These are phyloP conservation scores for Podospora pseudoanserina DNA, from an alignment of 495 filamentous ascomycete genomes.

Conservation along the genomic window DNA sequence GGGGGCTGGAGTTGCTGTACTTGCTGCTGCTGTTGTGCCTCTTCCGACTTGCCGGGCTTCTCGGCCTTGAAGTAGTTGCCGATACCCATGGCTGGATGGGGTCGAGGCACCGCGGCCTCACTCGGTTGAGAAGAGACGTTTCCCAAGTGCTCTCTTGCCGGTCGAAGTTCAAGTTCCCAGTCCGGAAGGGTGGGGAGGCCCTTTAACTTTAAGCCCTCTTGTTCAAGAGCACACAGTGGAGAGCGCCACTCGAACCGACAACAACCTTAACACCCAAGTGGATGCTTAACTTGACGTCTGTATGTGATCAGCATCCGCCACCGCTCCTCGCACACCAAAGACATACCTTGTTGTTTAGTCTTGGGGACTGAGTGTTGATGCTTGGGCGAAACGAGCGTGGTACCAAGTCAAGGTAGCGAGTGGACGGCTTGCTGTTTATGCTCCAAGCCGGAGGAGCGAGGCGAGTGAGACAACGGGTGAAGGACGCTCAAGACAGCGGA, in stretches of 20 bases:
- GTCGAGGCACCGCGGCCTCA: slow-evolving; percentile 10
- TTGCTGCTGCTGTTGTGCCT: slow-evolving; percentile 5
- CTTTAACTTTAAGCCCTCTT: background rate
- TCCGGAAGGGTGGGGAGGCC: background rate
- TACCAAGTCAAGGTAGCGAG: slow-evolving; percentile 5
- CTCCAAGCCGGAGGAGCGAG: slow-evolving; percentile 9
- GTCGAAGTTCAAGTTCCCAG: background rate
- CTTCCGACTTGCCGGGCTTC: slow-evolving; percentile 34
- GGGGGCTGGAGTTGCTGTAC: background rate
- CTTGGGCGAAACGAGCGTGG: slow-evolving; percentile 4
- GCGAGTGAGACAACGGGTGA: background rate
- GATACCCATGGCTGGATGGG: slow-evolving; percentile 52
- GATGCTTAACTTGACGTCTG: background rate
- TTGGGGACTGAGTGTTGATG: slow-evolving; percentile 6
- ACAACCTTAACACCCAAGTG: background rate
- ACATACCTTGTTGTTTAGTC: background rate
- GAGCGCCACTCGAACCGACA: background rate
- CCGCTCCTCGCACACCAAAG: background rate
- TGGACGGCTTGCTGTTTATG: slow-evolving; percentile 9
- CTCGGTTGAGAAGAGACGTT: background rate
- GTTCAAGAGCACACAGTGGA: background rate
- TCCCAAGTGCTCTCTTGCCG: background rate
- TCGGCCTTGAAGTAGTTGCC: slow-evolving; percentile 58
- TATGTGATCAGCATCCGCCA: background rate
- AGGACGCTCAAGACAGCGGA: background rate